Base-by-base conservation (phyloP, 2,329 filamentous ascomycete genomes). In the Colletotrichum truncatum region DNA sequence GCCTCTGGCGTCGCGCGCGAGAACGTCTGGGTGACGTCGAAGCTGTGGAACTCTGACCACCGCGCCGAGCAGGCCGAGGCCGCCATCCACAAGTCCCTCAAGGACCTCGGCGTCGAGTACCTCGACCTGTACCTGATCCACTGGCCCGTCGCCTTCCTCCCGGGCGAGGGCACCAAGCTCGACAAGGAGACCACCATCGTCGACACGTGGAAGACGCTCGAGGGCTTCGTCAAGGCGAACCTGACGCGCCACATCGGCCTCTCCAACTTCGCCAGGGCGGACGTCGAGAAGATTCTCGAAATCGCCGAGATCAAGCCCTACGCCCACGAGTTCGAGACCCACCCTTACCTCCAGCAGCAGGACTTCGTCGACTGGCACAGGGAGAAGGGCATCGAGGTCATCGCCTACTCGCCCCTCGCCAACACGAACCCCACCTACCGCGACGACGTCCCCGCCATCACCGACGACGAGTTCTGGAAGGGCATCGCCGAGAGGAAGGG, bases 21-120 rank as follows among this genome's bases (percentile, higher is more conserved):
- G 5, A 77, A 85, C 41, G 77, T 85, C 54, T 85, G 84, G 81
- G 72, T 88, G 59, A 92, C 89, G 67, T 91, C 88, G 68, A 93
- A 92, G 80, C 83, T 92, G 45, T 89, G 90, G 81, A 91, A 91
- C 84, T 87, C 70, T 3, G 64, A 63, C 52, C 70, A 12, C 62
- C 84, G 59, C 45, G 21, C 46, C 8, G 26, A 48, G 4, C 26
- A 57, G 16, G 64, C 64, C 32, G 77, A 79, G 43, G 74, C 78
- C 36, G 84, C 82, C 9, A 77, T 86, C 54, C 72, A 78, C 16
- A 80, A 80, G 68, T 83, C 83, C 6, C 73, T 87, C 51, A 76
- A 79, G 54, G 78, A 80, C 49, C 77, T 87, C 26, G 80, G 81
- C 4, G 76, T 81, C 0, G 80, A 80, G 51, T 85, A 85, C 65